These are phyloP conservation scores for Arthrobotrys conoides DNA, from an alignment of 2,329 filamentous ascomycete genomes.

Conservation along the genomic window DNA sequence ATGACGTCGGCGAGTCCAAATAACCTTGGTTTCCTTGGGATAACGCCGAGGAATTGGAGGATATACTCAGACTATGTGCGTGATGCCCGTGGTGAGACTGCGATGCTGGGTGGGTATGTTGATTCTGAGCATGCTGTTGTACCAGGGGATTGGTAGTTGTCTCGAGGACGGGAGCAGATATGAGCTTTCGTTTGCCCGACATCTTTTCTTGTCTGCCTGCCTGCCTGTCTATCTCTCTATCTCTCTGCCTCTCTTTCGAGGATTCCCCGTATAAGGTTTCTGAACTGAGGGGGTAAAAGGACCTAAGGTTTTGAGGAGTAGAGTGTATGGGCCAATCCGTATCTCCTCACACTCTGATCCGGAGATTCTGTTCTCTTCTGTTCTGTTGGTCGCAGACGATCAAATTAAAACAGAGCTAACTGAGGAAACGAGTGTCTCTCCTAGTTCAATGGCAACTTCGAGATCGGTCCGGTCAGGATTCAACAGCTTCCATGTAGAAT, in stretches of 20 bases:
- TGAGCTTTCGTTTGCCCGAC: constrained; percentile 42
- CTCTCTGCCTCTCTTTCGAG: constrained; percentile 7
- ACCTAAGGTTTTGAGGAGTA: constrained; percentile 4
- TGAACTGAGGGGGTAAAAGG: constrained; percentile 19
- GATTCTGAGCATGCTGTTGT: constrained; percentile 24
- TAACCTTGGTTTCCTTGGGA: constrained; percentile 28
- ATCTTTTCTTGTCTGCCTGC: constrained; percentile 19
- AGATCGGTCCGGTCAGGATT: constrained; percentile 1
- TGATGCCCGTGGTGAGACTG: constrained; percentile 30
- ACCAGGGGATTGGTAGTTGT: constrained; percentile 42
- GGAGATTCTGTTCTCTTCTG: not conserved
- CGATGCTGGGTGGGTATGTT: constrained; percentile 21
- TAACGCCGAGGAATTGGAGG: constrained; percentile 31
- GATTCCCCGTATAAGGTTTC: constrained; percentile 17
- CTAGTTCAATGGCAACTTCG: not conserved
- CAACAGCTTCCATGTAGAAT: not conserved
- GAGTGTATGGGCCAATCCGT: not conserved
- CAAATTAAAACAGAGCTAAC: not conserved
- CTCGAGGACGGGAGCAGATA: constrained; percentile 45
- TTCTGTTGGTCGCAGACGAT: constrained; percentile 2
- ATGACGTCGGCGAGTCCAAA: constrained; percentile 42
- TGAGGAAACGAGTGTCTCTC: constrained; percentile 12
- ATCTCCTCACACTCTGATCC: constrained; percentile 4
- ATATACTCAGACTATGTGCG: constrained; percentile 38
- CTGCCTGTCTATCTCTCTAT: not conserved